Conservation (phyloP, 495 filamentous ascomycete species). For the Lophiotrema nucula region DNA sequence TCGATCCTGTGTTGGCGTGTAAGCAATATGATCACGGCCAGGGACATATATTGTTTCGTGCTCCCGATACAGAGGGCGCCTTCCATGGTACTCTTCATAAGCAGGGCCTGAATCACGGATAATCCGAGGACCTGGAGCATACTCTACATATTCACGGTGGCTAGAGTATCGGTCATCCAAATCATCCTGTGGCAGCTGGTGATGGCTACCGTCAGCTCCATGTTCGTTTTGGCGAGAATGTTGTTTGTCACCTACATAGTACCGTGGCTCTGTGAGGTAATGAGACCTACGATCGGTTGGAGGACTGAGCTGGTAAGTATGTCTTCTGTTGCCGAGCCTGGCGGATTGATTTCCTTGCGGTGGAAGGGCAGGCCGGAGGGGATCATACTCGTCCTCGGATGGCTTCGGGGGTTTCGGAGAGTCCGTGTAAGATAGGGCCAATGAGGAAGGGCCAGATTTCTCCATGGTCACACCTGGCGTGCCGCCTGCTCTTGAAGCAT, state of each 20-base stretch:
- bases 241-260: conserved; percentile 29
- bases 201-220: conserved; percentile 14
- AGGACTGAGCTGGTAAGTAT: conserved; percentile 13
- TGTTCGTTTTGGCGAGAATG: background rate
- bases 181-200: conserved; percentile 20
- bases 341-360: conserved; percentile 10
- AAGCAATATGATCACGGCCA: conserved; percentile 8
- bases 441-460: conserved; percentile 27
- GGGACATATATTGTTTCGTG: conserved; percentile 15
- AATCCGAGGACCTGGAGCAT: conserved; percentile 7
- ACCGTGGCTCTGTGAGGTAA: conserved; percentile 21
- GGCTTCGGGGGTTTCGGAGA: conserved; percentile 26
- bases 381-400: conserved; percentile 49
- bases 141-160: conserved; percentile 20
- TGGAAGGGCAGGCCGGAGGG: conserved; percentile 37
- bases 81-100: conserved; percentile 19
- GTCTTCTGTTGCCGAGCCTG: conserved; percentile 6
- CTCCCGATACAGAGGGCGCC: conserved; percentile 21
- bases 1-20: conserved; percentile 7
- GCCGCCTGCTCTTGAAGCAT: background rate
- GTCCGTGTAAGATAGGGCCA: conserved; percentile 22
- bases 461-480: conserved; percentile 22
- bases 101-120: conserved; percentile 16
- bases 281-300: conserved; percentile 21
- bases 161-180: conserved; percentile 21